A percentile compares a stretch with the other conserved stretches of the same genome.
phyloP scores from a whole-genome alignment of 106 monocot genomes.

The Platanthera guangdongensis region DNA sequence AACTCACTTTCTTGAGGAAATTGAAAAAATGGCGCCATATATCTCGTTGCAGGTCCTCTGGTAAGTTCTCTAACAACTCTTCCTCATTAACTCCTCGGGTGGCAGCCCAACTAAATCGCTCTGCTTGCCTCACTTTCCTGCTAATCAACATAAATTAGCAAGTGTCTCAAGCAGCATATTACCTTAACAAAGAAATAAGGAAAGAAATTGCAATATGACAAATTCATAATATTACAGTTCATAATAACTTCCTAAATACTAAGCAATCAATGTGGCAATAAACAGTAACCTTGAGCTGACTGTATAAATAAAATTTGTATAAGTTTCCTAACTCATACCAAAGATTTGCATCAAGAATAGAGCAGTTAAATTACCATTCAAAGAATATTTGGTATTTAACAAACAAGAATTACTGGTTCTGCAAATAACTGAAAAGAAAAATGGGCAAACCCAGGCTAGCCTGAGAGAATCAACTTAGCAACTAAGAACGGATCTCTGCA shows the following conservation, averaged over 20 bases:
- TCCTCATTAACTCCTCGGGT: conserved; percentile 79
- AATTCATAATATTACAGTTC: not conserved
- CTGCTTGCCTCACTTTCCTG: conserved; percentile 68
- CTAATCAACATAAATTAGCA: not conserved
- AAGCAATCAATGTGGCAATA: not conserved
- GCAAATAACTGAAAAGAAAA: not conserved
- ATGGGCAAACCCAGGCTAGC: not conserved
- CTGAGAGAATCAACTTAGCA: not conserved
- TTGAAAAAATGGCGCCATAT: conserved; percentile 69
- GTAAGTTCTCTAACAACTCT: conserved; percentile 49
- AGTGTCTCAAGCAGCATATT: not conserved
- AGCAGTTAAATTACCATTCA: not conserved
- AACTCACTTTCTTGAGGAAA: conserved; percentile 60
- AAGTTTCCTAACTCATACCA: not conserved
- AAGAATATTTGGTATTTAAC: not conserved
- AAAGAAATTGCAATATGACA: not conserved
- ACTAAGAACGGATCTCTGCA: not conserved
- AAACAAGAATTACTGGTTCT: not conserved
- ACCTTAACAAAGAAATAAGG: not conserved
- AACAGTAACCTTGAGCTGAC: not conserved
- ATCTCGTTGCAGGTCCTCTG: conserved; percentile 65
- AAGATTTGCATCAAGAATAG: not conserved
- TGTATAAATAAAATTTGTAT: not conserved
- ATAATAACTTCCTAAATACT: not conserved
- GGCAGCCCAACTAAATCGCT: conserved; percentile 67